phyloP scores from a whole-genome alignment of 2,329 filamentous ascomycete species.

The Diplodia corticola region DNA sequence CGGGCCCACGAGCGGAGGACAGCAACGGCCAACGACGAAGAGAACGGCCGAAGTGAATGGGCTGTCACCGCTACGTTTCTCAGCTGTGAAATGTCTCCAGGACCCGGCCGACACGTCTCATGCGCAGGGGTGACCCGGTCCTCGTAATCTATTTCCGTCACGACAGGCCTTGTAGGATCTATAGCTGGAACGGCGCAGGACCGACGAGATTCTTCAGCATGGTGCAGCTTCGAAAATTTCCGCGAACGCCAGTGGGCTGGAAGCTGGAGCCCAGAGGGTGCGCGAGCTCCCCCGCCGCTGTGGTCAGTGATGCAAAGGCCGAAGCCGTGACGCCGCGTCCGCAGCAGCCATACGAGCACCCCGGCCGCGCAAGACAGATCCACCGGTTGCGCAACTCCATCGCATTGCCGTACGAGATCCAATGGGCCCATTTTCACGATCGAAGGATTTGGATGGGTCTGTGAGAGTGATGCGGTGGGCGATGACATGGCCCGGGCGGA shows the following conservation, averaged over 20 bases:
- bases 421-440: background rate
- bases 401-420: slow-evolving; percentile 3
- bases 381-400: background rate
- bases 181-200: slow-evolving; percentile 6
- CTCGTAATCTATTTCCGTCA: slow-evolving; percentile 11
- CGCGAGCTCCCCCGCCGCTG: background rate
- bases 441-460: slow-evolving; percentile 8
- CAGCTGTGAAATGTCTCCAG: background rate
- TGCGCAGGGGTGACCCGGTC: slow-evolving; percentile 1
- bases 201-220: background rate
- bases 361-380: background rate
- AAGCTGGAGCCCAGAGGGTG: background rate
- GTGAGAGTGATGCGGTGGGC: slow-evolving; percentile 8
- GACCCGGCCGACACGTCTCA: background rate
- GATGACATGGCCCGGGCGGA: background rate
- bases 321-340: too few species aligned
- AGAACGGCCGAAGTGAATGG: background rate
- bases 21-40: background rate
- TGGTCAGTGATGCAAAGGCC: background rate
- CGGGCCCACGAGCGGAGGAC: background rate
- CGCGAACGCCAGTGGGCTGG: background rate
- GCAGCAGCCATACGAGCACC: background rate
- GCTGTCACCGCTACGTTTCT: slow-evolving; percentile 2
- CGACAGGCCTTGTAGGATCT: slow-evolving; percentile 1
- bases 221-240: background rate